A percentile compares a stretch with the other conserved stretches of the same genome.
phyloP scores from a whole-genome alignment of 805 yeast genomes.

The Candida ponderosae region DNA sequence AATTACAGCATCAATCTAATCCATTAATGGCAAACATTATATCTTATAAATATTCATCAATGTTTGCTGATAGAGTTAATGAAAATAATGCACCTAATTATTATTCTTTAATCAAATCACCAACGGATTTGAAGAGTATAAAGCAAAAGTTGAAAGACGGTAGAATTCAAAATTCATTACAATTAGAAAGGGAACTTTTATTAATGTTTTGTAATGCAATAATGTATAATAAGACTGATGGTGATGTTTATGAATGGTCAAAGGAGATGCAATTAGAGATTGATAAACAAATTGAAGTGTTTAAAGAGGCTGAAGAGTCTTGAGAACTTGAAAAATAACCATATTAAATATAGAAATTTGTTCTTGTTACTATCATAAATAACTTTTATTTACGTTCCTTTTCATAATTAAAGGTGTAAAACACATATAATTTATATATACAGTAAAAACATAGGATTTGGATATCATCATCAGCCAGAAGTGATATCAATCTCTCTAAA shows the following conservation, averaged over 20 bases:
- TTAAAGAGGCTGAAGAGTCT: conserved; percentile 42
- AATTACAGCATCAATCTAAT: conserved; percentile 53
- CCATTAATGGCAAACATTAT: conserved; percentile 58
- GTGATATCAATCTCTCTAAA: too few relatives aligned
- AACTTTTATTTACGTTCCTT: too few relatives aligned
- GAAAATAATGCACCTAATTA: conserved; percentile 65
- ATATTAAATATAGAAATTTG: too few relatives aligned
- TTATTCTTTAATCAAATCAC: conserved; percentile 49
- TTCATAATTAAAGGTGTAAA: too few relatives aligned
- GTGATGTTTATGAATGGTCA: conserved; percentile 55
- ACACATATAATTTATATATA: too few relatives aligned
- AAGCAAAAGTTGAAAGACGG: conserved; percentile 51
- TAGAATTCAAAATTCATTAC: conserved; percentile 36
- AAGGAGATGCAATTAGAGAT: conserved; percentile 67
- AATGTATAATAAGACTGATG: conserved; percentile 67
- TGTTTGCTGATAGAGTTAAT: conserved; percentile 64
- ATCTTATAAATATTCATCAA: conserved; percentile 66
- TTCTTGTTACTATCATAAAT: too few relatives aligned
- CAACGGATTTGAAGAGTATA: conserved; percentile 63
- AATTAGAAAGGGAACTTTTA: conserved; percentile 61
- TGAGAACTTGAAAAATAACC: not conserved
- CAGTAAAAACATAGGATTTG: too few relatives aligned
- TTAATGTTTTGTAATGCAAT: conserved; percentile 79
- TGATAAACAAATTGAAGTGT: conserved; percentile 45
- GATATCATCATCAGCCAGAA: too few relatives aligned